phyloP scores from a whole-genome alignment of 305 asterid genomes.

The Solanum hybrid region DNA sequence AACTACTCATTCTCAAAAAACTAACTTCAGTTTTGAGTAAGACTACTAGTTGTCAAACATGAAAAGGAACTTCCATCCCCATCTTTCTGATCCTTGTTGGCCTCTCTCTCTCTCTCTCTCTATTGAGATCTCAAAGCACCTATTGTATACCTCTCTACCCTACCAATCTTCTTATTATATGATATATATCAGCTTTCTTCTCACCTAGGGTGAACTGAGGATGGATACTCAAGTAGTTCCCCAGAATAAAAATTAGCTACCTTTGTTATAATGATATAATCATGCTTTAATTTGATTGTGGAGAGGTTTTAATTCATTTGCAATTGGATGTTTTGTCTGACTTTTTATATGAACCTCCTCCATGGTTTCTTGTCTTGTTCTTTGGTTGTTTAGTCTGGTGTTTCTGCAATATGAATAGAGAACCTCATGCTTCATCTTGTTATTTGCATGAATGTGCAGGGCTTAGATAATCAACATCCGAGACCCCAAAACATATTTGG shows the following conservation, averaged over 20 bases:
- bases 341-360: neutral
- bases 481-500: constrained; percentile 24
- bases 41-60: neutral
- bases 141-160: neutral
- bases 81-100: neutral
- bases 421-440: neutral
- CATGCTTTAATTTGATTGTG: neutral
- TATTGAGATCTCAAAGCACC: neutral
- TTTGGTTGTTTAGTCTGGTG: neutral
- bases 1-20: neutral
- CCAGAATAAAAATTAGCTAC: neutral
- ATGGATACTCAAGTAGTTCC: neutral
- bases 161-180: neutral
- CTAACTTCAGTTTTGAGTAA: neutral
- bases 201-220: neutral
- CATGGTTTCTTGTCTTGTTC: neutral
- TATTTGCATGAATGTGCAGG: constrained; percentile 29
- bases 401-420: neutral
- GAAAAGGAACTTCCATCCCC: neutral
- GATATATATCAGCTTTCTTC: neutral
- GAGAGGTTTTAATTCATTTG: neutral
- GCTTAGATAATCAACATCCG: constrained; percentile 27
- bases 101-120: neutral
- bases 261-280: neutral
- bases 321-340: neutral